phyloP scores from a whole-genome alignment of 2,329 filamentous ascomycete species.

The Neofusicoccum umdonicola region DNA sequence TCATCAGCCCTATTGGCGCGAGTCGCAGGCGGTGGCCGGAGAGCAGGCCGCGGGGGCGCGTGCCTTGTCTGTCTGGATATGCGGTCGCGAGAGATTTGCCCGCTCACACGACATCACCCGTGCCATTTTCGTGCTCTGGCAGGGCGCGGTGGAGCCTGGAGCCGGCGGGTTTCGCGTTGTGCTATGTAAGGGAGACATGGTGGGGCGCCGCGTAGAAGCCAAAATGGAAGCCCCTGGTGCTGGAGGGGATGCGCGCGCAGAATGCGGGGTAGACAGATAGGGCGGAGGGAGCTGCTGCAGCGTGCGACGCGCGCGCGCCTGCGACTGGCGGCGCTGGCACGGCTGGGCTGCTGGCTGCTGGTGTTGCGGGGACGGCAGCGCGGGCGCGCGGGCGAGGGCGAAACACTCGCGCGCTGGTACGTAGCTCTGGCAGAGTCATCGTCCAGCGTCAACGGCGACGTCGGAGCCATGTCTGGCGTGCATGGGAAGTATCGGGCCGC shows the following conservation, averaged over 20 bases:
- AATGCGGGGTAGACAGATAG: slow-evolving; percentile 11
- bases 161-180: not conserved
- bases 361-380: not conserved
- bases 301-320: not conserved
- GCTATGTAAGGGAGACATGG: not conserved
- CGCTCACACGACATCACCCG: slow-evolving; percentile 10
- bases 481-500: slow-evolving; percentile 2
- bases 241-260: not conserved
- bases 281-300: not conserved
- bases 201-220: not conserved
- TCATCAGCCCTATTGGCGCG: slow-evolving; percentile 9
- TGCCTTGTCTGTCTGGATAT: not conserved
- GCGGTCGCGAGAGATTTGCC: slow-evolving; percentile 4
- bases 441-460: not conserved
- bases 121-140: slow-evolving; percentile 3
- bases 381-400: not conserved
- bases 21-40: not conserved
- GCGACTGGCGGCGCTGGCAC: not conserved
- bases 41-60: slow-evolving; percentile 11
- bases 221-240: not conserved
- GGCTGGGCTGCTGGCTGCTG: not conserved
- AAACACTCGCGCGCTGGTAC: not conserved
- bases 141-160: not conserved
- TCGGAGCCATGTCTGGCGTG: slow-evolving; percentile 2
- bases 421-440: not conserved